phyloP scores from a whole-genome alignment of 2,329 filamentous ascomycete species.

The Cryoendolithus antarcticus region DNA sequence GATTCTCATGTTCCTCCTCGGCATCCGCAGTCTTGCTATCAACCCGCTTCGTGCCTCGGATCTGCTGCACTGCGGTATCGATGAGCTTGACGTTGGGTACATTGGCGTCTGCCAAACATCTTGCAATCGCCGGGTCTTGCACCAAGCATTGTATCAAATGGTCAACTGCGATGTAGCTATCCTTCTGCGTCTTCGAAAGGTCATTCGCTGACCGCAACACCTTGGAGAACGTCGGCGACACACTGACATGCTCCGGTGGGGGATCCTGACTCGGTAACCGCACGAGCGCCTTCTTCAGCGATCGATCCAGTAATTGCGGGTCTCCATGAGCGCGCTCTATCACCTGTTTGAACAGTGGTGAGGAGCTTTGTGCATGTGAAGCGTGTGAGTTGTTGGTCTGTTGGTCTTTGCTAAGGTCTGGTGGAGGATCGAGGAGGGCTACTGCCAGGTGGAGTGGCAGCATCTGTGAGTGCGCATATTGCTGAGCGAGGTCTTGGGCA shows the following conservation, averaged over 20 bases:
- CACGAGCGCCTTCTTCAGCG: slow-evolving; percentile 83
- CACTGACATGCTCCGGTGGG: slow-evolving; percentile 74
- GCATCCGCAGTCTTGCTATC: slow-evolving; percentile 93
- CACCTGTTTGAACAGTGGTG: slow-evolving; percentile 86
- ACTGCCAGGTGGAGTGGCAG: slow-evolving; percentile 82
- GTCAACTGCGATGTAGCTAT: slow-evolving; percentile 86
- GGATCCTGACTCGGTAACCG: slow-evolving; percentile 89
- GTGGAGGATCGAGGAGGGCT: slow-evolving; percentile 62
- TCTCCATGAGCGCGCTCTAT: slow-evolving; percentile 90
- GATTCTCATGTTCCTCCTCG: slow-evolving; percentile 84
- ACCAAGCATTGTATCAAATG: slow-evolving; percentile 72
- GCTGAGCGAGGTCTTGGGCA: slow-evolving; percentile 73
- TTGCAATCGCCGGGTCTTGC: slow-evolving; percentile 65
- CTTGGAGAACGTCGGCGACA: slow-evolving; percentile 70
- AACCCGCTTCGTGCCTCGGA: slow-evolving; percentile 83
- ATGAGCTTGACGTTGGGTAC: slow-evolving; percentile 84
- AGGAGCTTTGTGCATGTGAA: slow-evolving; percentile 48
- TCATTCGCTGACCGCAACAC: slow-evolving; percentile 77
- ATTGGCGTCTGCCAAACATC: slow-evolving; percentile 69
- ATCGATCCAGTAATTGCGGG: slow-evolving; percentile 72
- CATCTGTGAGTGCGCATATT: slow-evolving; percentile 85
- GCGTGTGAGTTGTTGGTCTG: slow-evolving; percentile 51
- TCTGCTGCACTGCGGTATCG: slow-evolving; percentile 79
- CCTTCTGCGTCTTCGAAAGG: slow-evolving; percentile 92
- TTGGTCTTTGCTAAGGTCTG: slow-evolving; percentile 66